These are phyloP conservation scores for Fonsecaea monophora DNA, from an alignment of 2,329 filamentous ascomycete genomes.

Conservation along the genomic window DNA sequence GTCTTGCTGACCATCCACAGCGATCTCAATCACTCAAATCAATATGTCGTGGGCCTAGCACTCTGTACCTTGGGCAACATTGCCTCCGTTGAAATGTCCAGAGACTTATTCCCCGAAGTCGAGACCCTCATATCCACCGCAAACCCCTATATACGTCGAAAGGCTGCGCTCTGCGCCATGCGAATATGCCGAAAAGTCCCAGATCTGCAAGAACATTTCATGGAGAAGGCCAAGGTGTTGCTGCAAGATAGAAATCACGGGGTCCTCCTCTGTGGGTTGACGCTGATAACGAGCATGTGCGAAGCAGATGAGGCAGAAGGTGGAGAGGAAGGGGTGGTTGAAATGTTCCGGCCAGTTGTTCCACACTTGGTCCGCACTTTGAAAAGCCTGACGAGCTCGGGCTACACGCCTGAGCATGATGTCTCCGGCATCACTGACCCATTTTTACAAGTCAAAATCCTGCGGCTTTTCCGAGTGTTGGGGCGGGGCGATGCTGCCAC, in stretches of 20 bases:
- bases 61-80: constrained; percentile 97
- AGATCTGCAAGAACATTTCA: constrained; percentile 93
- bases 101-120: constrained; percentile 95
- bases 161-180: constrained; percentile 98
- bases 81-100: constrained; percentile 96
- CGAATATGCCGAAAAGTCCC: constrained; percentile 97
- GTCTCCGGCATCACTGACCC: constrained; percentile 98
- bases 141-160: constrained; percentile 97
- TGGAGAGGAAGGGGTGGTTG: constrained; percentile 85
- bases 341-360: constrained; percentile 88
- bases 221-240: constrained; percentile 89
- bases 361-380: constrained; percentile 85
- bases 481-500: constrained; percentile 84
- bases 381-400: constrained; percentile 90
- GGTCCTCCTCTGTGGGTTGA: constrained; percentile 89
- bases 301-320: constrained; percentile 88
- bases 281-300: constrained; percentile 87
- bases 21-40: constrained; percentile 95
- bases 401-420: constrained; percentile 96
- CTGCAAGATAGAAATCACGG: constrained; percentile 95
- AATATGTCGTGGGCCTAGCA: constrained; percentile 96
- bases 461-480: constrained; percentile 83
- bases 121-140: constrained; percentile 89
- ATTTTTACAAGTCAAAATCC: constrained; percentile 95
- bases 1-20: constrained; percentile 60